Percentiles rank a stretch among this genome's conserved stretches.
phyloP scores from a whole-genome alignment of 192 early-diverging fungal genomes.

The Rhizophagus prolifer region DNA sequence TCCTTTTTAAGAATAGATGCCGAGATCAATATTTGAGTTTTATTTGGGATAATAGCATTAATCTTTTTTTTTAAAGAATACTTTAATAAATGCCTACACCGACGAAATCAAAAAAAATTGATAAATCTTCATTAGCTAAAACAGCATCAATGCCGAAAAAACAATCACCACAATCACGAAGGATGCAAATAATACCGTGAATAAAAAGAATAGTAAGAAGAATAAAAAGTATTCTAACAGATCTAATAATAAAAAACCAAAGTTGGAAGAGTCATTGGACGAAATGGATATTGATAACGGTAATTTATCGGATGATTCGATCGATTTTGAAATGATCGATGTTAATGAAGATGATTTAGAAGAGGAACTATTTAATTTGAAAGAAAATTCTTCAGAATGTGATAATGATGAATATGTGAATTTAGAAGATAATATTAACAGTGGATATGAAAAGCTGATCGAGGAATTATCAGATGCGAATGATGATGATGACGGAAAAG shows the following conservation, averaged over 20 bases:
- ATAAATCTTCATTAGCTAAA: neutral
- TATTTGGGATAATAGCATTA: too few relatives aligned
- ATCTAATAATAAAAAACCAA: neutral
- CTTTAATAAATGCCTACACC: too few relatives aligned
- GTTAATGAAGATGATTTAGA: neutral
- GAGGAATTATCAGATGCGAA: neutral
- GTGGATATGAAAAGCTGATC: neutral
- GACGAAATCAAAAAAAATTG: too few relatives aligned
- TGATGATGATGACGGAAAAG: neutral
- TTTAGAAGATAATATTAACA: neutral
- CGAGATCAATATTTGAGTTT: too few relatives aligned
- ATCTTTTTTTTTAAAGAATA: too few relatives aligned
- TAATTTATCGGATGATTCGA: neutral
- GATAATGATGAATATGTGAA: neutral
- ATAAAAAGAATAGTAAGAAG: too few relatives aligned
- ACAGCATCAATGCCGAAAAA: neutral
- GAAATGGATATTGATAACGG: neutral
- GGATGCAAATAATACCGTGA: neutral
- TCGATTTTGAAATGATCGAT: neutral
- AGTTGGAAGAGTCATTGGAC: neutral
- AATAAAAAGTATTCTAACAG: neutral
- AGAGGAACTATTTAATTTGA: neutral
- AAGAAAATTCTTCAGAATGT: neutral
- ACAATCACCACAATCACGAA: neutral
- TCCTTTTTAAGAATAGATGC: too few relatives aligned